Conservation (phyloP, 495 filamentous ascomycete genomes). For the Bombardia bombarda region DNA sequence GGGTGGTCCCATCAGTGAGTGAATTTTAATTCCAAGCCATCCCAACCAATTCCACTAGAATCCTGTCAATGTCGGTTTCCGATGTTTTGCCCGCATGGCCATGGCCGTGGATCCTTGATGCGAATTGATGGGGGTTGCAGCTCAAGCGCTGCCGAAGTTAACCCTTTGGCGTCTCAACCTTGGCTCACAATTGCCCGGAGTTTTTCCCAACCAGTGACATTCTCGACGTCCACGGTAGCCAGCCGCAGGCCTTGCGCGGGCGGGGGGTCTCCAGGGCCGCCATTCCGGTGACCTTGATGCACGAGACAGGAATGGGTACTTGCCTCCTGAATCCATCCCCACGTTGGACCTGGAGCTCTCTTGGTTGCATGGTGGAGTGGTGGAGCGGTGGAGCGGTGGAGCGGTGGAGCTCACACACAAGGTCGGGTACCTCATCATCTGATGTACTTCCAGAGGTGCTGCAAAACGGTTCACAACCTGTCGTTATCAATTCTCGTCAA, state of each 20-base stretch:
- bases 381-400: too few species aligned
- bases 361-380: too few species aligned
- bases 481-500: too few species aligned
- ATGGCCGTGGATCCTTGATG: background rate
- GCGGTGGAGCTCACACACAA: too few species aligned
- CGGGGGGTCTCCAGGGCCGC: background rate
- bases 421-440: too few species aligned
- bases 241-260: background rate
- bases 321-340: background rate
- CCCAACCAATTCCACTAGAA: too few species aligned
- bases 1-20: too few species aligned
- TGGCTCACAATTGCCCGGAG: background rate
- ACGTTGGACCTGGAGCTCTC: too few species aligned
- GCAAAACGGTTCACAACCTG: too few species aligned
- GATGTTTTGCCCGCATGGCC: background rate
- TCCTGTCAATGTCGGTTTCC: background rate
- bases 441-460: too few species aligned
- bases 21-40: too few species aligned
- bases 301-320: background rate
- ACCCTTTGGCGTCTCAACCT: too few species aligned
- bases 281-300: background rate
- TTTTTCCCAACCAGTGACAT: background rate
- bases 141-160: background rate
- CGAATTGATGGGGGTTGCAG: background rate
- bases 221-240: background rate